Evolutionary conservation across 257 asterid species (phyloP), one percentile per base, ranked within the genome.

Genomic region (Solanum neorickii): DNA sequence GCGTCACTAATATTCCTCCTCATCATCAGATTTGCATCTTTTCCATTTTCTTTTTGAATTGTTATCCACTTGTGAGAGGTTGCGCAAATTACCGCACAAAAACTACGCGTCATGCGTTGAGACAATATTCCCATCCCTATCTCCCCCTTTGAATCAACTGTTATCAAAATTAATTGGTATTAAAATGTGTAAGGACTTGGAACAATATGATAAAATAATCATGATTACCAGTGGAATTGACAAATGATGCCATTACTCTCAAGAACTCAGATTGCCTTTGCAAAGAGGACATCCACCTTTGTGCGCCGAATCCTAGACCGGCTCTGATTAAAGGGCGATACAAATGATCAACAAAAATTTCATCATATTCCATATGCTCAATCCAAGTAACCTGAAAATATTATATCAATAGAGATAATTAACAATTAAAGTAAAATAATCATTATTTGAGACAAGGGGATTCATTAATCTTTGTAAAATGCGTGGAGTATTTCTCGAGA

Each of bases 301-400:
- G 95, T 23, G 99, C 98, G 29, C 99, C 99, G 66, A 93, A 91
- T 35, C 95, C 98, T 46, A 92, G 29, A 82, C 98, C 98, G 1
- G 94, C 92, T 90, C 93, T 82, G 72, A 96, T 86, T 80, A 94
- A 86, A n/a, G 98, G 96, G 76, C 89, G 94, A 87, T 84, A 96
- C 47, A 89, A 84, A 60, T 90, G 88, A 44, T 93, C 94, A 85
- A 95, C 86, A 16, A 23, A 60, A 68, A 73, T 93, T 83, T 93
- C 94, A 69, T 94, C 94, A 74, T 94, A 95, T 83, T 94, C 95
- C 78, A 92, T 15, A 15, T 96, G 99, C 89, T 96, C 98, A 35
- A 95, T 77, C 99, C 97, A 96, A 18, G 90, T 92, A 83, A 96
- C 95, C 98, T 95, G 93, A 84, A 86, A 91, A n/a, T 42, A 77